These are phyloP conservation scores for Diaporthe vexans DNA, from an alignment of 2,329 filamentous ascomycete genomes.

Conservation along the genomic window DNA sequence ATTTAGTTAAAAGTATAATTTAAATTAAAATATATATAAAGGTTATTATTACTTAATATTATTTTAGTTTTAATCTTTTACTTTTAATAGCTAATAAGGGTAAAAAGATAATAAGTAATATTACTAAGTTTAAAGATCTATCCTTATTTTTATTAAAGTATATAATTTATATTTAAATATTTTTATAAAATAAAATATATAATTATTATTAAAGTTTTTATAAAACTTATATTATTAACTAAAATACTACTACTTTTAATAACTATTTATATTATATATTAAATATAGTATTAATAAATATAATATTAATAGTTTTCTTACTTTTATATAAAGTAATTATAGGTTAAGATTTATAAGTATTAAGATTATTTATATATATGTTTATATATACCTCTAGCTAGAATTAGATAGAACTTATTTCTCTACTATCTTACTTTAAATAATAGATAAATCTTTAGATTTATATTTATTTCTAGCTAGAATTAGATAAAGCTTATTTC, in stretches of 20 bases:
- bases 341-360: no score
- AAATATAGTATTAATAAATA: neutral
- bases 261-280: neutral
- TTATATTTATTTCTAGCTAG: no score
- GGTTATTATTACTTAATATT: neutral
- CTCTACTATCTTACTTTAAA: no score
- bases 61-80: neutral
- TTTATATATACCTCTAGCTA: no score
- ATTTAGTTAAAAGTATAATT: neutral
- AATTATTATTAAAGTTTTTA: neutral
- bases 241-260: neutral
- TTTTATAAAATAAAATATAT: neutral
- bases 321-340: no score
- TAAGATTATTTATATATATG: no score
- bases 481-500: no score
- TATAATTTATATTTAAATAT: neutral
- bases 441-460: no score
- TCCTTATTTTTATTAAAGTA: neutral
- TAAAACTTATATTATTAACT: neutral
- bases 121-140: neutral
- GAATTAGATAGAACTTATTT: no score
- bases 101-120: neutral
- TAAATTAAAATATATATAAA: neutral
- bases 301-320: no score
- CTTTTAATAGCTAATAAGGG: neutral